These are phyloP conservation scores for Cyberlindnera mycetangii DNA, from an alignment of 805 yeast species.

Conservation along the genomic window DNA sequence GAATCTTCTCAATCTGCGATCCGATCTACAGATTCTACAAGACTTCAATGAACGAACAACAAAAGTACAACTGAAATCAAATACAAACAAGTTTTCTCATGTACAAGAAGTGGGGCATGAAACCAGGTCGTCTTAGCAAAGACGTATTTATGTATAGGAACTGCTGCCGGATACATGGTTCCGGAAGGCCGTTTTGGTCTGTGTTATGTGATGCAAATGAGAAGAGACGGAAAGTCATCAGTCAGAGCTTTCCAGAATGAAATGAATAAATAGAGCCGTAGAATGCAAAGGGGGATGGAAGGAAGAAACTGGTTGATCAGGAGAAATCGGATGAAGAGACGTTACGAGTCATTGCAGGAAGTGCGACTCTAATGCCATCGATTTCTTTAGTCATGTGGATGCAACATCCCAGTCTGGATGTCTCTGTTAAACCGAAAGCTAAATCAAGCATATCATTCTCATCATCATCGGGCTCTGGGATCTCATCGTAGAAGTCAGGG, in stretches of 20 bases:
- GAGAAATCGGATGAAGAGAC: constrained; percentile 79
- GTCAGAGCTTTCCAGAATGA: background rate
- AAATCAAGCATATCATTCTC: constrained; percentile 98
- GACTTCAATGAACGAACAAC: too few species aligned
- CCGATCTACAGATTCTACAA: too few species aligned
- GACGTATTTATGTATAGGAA: background rate
- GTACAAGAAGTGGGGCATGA: background rate
- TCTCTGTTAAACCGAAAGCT: constrained; percentile 96
- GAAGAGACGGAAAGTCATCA: background rate
- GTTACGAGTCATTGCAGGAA: constrained; percentile 97
- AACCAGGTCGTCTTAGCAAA: background rate
- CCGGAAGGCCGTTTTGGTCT: background rate
- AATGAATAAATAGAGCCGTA: background rate
- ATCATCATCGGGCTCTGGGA: constrained; percentile 96
- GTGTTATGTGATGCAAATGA: background rate
- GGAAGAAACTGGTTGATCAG: constrained; percentile 15
- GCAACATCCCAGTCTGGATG: constrained; percentile 95
- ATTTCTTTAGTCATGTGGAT: constrained; percentile 83
- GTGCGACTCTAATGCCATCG: constrained; percentile 91
- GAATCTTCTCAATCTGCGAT: background rate
- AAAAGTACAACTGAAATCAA: background rate
- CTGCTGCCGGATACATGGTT: background rate
- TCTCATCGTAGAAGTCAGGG: constrained; percentile 85
- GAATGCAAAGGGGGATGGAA: constrained; percentile 1
- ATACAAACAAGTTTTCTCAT: background rate